Percentiles rank a stretch among this genome's conserved stretches.
Evolutionary conservation across 169 alveolate species (phyloP).

Genomic region (Eimeria tenella): DNA sequence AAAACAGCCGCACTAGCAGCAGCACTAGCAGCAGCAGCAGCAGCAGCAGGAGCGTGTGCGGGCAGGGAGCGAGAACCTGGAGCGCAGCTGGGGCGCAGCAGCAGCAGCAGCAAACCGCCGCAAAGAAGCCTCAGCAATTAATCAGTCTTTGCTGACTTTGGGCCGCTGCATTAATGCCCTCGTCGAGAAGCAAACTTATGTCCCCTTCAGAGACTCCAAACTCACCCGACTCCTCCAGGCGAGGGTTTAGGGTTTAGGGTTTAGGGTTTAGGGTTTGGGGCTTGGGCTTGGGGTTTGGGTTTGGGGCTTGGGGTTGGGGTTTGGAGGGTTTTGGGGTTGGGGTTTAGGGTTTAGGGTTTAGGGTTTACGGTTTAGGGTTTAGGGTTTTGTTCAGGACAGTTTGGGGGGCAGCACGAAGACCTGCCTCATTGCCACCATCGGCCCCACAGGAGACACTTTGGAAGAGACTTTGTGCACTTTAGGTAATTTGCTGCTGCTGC

Average conservation of each 20-base stretch:
- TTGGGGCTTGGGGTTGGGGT: no score
- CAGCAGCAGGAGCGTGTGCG: constrained; percentile 36
- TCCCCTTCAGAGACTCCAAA: constrained; percentile 96
- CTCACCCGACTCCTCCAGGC: constrained; percentile 90
- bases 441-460: constrained; percentile 94
- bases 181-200: constrained; percentile 88
- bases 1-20: neutral
- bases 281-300: no score
- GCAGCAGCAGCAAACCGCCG: constrained; percentile 89
- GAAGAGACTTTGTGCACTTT: constrained; percentile 95
- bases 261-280: no score
- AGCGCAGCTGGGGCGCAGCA: constrained; percentile 52
- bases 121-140: constrained; percentile 92
- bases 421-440: constrained; percentile 93
- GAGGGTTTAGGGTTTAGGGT: neutral
- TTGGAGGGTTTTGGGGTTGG: no score
- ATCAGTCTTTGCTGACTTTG: constrained; percentile 89
- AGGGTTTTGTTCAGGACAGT: constrained; percentile 84
- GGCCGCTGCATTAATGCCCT: constrained; percentile 93
- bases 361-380: neutral
- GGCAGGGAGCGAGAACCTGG: constrained; percentile 63
- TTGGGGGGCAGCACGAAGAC: constrained; percentile 95
- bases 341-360: neutral
- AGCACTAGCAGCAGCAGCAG: neutral
- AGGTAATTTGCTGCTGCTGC: constrained; percentile 30